Percentiles rank a stretch among this genome's conserved stretches.
These are phyloP conservation scores for Zygosaccharomyces gambellarensis DNA, from an alignment of 805 yeast species.

Conservation along the genomic window DNA sequence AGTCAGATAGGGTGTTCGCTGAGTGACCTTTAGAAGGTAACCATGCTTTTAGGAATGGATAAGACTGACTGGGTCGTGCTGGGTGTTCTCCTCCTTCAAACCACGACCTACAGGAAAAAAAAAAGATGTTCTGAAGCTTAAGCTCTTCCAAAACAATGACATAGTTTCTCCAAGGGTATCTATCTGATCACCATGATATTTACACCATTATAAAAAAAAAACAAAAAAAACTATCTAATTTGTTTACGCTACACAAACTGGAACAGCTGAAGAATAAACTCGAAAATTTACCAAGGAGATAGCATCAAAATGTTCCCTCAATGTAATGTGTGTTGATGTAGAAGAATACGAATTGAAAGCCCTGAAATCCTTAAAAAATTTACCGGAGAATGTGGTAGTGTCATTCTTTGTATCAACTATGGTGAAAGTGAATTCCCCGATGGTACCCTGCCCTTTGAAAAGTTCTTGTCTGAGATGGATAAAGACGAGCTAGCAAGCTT, in stretches of 20 bases:
- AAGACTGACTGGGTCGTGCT: slow-evolving; percentile 66
- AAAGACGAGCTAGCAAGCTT: slow-evolving; percentile 51
- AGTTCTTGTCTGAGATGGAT: slow-evolving; percentile 51
- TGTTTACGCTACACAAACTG: slow-evolving; percentile 97
- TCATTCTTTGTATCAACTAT: slow-evolving; percentile 87
- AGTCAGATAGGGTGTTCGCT: no score
- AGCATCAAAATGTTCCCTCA: slow-evolving; percentile 71
- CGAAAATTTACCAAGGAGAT: slow-evolving; percentile 86
- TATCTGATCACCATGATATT: slow-evolving; percentile 50
- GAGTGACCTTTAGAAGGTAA: no score
- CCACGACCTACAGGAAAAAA: slow-evolving; percentile 64
- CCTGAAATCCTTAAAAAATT: slow-evolving; percentile 59
- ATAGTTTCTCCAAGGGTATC: slow-evolving; percentile 36
- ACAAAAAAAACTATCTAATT: slow-evolving; percentile 72
- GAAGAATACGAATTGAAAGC: slow-evolving; percentile 66
- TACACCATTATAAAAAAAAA: slow-evolving; percentile 52
- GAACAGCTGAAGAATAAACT: slow-evolving; percentile 97
- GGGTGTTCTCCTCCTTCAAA: slow-evolving; percentile 57
- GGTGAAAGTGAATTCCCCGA: slow-evolving; percentile 99
- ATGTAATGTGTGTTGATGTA: slow-evolving; percentile 79
- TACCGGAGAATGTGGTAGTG: slow-evolving; percentile 53
- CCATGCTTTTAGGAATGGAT: slow-evolving; percentile 56
- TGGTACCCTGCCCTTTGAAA: slow-evolving; percentile 74
- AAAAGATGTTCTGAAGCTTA: slow-evolving; percentile 47
- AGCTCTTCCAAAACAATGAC: slow-evolving; percentile 33